Evolutionary conservation across 768 basidiomycete species (phyloP), one percentile per base, ranked within the genome.

Genomic region (Mycena pura): DNA sequence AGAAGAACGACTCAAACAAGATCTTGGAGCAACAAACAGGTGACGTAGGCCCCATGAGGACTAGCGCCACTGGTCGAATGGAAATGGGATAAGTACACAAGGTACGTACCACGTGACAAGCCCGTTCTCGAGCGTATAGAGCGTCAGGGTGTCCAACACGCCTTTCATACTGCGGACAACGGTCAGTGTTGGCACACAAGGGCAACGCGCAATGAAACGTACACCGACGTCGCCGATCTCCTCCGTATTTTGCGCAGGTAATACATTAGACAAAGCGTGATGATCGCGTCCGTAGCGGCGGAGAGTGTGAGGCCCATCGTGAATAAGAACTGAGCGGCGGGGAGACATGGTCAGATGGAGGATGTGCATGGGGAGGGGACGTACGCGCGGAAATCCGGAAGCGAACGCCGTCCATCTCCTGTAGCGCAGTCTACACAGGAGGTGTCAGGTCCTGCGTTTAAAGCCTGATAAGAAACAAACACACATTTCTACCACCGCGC

Each of bases 201-300:
- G 41, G 19, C 28, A 29, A 43, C 19, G 19, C 6, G 11, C 6
- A 31, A 25, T n/a, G n/a, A 8, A 13, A 45, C 53, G 40, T 24
- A 55, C 53, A 55, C 53, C 6, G 53, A 55, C 14, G 53, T 43
- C 15, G 39, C 29, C 40, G 53, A 55, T 19, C 31, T 27, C 41
- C 25, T 55, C 14, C 53, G 39, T 17, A 55, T 45, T 25, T 55
- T 40, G 24, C 53, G 39, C 28, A 55, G 40, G 32, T 55, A 55
- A 24, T 55, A 55, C 21, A 39, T 43, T n/a, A 55, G 41, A 32
- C 39, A 44, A n/a, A 55, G 53, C 21, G 53, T 55, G 39, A 55
- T 55, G 7, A 55, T 27, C 21, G 41, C 39, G 41, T 55, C 53
- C 5, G 53, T 55, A 15, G 7, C 53, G 22, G 53, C 53, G 5